Base-by-base conservation (phyloP, 2,329 filamentous ascomycete genomes). In the Akanthomyces lecanii region DNA sequence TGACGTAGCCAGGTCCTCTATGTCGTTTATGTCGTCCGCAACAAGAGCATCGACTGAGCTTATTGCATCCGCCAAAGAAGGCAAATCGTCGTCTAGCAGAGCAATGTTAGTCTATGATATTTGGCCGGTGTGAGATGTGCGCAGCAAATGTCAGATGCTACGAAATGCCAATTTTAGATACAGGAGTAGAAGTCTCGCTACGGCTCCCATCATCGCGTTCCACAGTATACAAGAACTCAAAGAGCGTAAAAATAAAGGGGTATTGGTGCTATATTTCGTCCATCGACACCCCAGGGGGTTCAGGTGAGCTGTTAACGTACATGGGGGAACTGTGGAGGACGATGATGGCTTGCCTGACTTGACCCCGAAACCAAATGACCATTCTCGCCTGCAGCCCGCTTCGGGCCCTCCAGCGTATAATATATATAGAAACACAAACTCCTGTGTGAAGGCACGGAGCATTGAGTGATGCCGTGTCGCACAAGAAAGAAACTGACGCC, bases 41-140 rank as follows among this genome's bases (percentile, higher is more conserved):
- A 91, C 88, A 4, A 91, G 76, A 4, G 86, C 86, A 71, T 90
- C 88, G 47, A 91, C 84, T n/a, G 83, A 87, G 50, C 80, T 79
- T 3, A 80, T 81, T 14, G 82, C 86, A 67, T 88, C 86, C 65
- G 87, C 85, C 52, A 88, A 77, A 12, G 81, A 83, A 63, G 80
- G 78, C n/a, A 85, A 74, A 56, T 85, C 82, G 70, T 89, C 86
- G 75, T 89, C 87, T 90, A 76, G 68, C 71, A 69, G 71, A 71
- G 69, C 64, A 69, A 69, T 69, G 73, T 84, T 76, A 84, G 80
- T 78, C 71, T 66, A 67, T 61, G 48, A 33, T 63, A 64, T 60
- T 65, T 66, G 64, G 65, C 54, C 63, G 66, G 61, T 62, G 30
- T 63, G 64, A 33, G 25, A 44, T 65, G 64, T 66, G 56, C 65